Evolutionary conservation across 441 rosid genomes (phyloP), one percentile per base, ranked within the genome.

Genomic region (Bocquillonia castaneifolia): DNA sequence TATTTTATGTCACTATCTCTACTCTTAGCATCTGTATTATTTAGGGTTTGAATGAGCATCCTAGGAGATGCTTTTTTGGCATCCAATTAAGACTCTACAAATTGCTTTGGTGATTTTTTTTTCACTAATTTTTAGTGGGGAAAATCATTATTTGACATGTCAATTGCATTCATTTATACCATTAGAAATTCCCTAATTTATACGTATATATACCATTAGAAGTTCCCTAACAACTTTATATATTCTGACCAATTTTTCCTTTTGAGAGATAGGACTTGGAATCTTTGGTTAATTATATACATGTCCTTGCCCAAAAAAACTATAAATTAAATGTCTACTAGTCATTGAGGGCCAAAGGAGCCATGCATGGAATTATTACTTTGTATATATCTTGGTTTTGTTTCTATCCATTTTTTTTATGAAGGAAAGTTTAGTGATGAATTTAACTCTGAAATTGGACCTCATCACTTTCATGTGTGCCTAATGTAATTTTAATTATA

Each of bases 11-110:
- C 66, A 40, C 58, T 55, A 37, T 67, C 64, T 68, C 6, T 15
- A 12, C 44, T 45, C 36, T 62, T n/a, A 53, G 60, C 56, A 70
- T 66, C 47, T 37, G 66, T 22, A 34, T 36, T 48, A 60, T 39
- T 69, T 28, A 29, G 66, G 64, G 63, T 40, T 67, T 15, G 34
- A 61, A 56, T 36, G 51, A 23, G 78, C 78, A 71, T 70, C 74
- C 55, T 40, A 56, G 48, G 52, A 28, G 70, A 69, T 58, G 74
- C 72, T 60, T 66, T 67, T 68, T 47, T 9, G 50, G 25, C 59
- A 52, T 55, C 72, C 69, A 57, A 50, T n/a, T 63, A 66, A 67
- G 22, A 34, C 56, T 56, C 77, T 66, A 66, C 70, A 66, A 42
- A 57, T 47, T 67, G 69, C 57, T 55, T 54, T 23, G 0, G 20